These are phyloP conservation scores for Populus hybrid DNA, from an alignment of 441 rosid genomes.

Conservation along the genomic window DNA sequence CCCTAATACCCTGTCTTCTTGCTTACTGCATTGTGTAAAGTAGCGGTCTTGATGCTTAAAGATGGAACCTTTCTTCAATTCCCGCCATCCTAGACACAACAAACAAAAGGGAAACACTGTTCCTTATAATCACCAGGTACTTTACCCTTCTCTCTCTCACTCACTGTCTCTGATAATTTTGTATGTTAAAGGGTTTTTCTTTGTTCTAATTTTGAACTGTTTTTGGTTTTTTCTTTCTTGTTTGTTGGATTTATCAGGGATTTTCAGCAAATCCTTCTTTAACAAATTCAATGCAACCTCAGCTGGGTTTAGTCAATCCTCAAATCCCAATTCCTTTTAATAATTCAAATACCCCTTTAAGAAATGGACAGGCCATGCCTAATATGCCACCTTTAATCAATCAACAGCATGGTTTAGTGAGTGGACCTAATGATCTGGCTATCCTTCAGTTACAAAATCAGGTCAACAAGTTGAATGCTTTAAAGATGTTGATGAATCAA, in stretches of 20 bases:
- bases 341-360: constrained; percentile 10
- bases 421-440: constrained; percentile 10
- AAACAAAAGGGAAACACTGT: constrained; percentile 12
- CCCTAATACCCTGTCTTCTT: background rate
- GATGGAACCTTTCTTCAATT: constrained; percentile 42
- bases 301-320: constrained; percentile 41
- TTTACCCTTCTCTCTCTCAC: background rate
- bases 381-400: constrained; percentile 34
- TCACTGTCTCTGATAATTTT: background rate
- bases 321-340: constrained; percentile 37
- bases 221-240: background rate
- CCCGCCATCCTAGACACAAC: constrained; percentile 21
- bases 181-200: background rate
- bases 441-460: constrained; percentile 21
- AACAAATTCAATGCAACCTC: constrained; percentile 40
- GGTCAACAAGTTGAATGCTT: constrained; percentile 21
- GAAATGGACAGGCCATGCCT: constrained; percentile 19
- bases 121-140: constrained; percentile 37
- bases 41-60: background rate
- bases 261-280: constrained; percentile 25
- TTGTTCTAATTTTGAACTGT: background rate
- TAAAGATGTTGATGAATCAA: constrained; percentile 35
- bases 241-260: constrained; percentile 21
- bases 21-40: background rate
- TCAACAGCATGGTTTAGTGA: constrained; percentile 43